Percentiles rank a stretch among this genome's conserved stretches.
phyloP scores from a whole-genome alignment of 208 protist genomes.

The Trypanosoma melophagium region DNA sequence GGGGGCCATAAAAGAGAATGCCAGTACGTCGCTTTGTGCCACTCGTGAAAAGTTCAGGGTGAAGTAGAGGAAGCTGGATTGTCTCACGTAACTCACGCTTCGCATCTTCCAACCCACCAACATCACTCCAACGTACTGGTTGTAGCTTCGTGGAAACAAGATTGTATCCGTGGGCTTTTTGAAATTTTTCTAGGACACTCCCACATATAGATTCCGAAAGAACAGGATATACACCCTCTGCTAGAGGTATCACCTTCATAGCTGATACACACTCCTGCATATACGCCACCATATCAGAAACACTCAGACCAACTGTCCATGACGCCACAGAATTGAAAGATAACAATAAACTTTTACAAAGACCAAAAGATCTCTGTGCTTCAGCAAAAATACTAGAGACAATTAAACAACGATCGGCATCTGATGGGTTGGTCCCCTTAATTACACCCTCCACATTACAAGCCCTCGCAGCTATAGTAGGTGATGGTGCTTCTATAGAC shows the following conservation, averaged over 20 bases:
- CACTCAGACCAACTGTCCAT: slow-evolving; percentile 76
- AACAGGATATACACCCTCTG: slow-evolving; percentile 36
- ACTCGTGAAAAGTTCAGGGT: slow-evolving; percentile 76
- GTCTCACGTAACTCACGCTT: slow-evolving; percentile 83
- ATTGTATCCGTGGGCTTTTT: slow-evolving; percentile 78
- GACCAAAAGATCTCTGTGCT: slow-evolving; percentile 26
- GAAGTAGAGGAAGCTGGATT: slow-evolving; percentile 82
- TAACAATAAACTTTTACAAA: slow-evolving; percentile 53
- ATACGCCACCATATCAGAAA: slow-evolving; percentile 60
- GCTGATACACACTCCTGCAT: slow-evolving; percentile 44
- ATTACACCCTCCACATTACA: slow-evolving; percentile 66
- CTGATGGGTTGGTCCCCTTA: slow-evolving; percentile 65
- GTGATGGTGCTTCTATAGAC: slow-evolving; percentile 59
- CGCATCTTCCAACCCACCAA: slow-evolving; percentile 90
- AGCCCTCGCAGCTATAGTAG: slow-evolving; percentile 64
- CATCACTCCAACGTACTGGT: slow-evolving; percentile 87
- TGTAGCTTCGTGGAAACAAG: slow-evolving; percentile 85
- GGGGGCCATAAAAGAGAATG: slow-evolving; percentile 92
- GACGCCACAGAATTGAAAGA: slow-evolving; percentile 49
- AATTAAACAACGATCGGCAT: slow-evolving; percentile 54
- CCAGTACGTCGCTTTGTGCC: slow-evolving; percentile 78
- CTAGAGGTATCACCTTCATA: slow-evolving; percentile 18
- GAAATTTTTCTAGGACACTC: slow-evolving; percentile 52
- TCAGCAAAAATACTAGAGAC: slow-evolving; percentile 25
- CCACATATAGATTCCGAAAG: slow-evolving; percentile 61